Evolutionary conservation across 2,329 filamentous ascomycete genomes (phyloP).

Genomic region (Ophiostoma piceae): DNA sequence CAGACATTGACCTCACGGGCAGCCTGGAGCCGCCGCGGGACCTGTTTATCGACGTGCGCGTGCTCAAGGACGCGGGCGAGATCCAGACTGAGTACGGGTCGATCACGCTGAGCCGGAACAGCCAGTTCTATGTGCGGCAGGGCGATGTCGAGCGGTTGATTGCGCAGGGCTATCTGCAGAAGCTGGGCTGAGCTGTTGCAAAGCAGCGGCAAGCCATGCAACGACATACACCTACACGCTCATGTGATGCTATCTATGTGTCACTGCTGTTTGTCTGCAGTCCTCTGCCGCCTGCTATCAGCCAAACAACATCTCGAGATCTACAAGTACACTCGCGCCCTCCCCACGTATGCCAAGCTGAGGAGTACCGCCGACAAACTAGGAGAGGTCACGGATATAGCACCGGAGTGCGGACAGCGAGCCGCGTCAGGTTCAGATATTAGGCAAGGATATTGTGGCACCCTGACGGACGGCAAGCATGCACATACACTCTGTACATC

Average conservation of each 20-base stretch:
- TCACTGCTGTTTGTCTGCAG: not conserved
- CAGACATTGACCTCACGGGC: constrained; percentile 91
- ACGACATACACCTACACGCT: not conserved
- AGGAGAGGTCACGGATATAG: not conserved
- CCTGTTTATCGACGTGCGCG: constrained; percentile 92
- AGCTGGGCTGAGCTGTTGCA: constrained; percentile 59
- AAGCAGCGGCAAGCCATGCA: not conserved
- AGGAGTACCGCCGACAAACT: not conserved
- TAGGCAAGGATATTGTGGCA: not conserved
- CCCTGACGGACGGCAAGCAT: not conserved
- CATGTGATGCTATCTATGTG: not conserved
- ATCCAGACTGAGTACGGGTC: constrained; percentile 99
- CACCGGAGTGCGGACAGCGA: not conserved
- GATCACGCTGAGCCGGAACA: constrained; percentile 95
- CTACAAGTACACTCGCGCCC: not conserved
- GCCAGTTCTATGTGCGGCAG: constrained; percentile 93
- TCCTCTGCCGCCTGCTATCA: not conserved
- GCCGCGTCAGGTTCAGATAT: not conserved
- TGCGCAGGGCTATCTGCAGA: constrained; percentile 89
- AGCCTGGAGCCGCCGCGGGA: constrained; percentile 91
- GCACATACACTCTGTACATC: no score
- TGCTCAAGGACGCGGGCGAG: constrained; percentile 93
- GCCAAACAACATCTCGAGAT: not conserved
- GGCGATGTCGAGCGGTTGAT: constrained; percentile 94
- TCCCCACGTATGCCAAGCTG: not conserved